Percentiles rank a stretch among this genome's conserved stretches.
Evolutionary conservation across 2,329 filamentous ascomycete genomes (phyloP).

Genomic region (Sphaceloma murrayae): DNA sequence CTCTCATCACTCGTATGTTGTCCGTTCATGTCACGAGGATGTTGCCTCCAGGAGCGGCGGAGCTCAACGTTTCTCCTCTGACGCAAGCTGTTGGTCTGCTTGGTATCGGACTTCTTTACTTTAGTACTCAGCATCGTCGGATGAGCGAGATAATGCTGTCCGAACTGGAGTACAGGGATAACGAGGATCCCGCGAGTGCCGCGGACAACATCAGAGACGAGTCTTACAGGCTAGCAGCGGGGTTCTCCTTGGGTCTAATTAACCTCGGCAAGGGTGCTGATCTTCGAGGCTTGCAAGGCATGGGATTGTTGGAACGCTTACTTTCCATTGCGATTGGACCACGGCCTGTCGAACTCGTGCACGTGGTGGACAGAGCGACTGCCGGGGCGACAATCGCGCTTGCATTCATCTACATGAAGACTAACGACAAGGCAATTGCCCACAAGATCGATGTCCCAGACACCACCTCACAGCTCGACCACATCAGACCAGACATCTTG

Average conservation of each 20-base stretch:
- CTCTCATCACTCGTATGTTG: constrained; percentile 79
- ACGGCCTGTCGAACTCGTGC: constrained; percentile 84
- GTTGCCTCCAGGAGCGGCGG: constrained; percentile 82
- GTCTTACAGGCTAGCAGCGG: constrained; percentile 90
- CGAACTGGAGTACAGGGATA: constrained; percentile 81
- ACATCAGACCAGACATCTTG: constrained; percentile 86
- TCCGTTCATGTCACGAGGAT: constrained; percentile 95
- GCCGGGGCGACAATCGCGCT: constrained; percentile 88
- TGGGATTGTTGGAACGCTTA: constrained; percentile 83
- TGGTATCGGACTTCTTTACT: constrained; percentile 92
- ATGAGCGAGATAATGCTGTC: constrained; percentile 99
- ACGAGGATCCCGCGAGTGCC: constrained; percentile 56
- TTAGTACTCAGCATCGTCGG: constrained; percentile 86
- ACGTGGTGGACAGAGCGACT: constrained; percentile 84
- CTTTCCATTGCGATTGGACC: constrained; percentile 76
- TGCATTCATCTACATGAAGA: constrained; percentile 93
- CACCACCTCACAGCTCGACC: constrained; percentile 84
- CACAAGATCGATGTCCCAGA: constrained; percentile 89
- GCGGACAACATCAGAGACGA: constrained; percentile 82
- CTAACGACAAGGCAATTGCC: constrained; percentile 75
- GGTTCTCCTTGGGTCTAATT: constrained; percentile 86
- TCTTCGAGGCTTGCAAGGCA: constrained; percentile 80
- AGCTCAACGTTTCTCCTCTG: constrained; percentile 83
- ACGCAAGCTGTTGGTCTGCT: constrained; percentile 95
- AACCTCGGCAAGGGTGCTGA: constrained; percentile 88